Evolutionary conservation across 768 basidiomycete species (phyloP).

Genomic region (Tremella yokohamensis): DNA sequence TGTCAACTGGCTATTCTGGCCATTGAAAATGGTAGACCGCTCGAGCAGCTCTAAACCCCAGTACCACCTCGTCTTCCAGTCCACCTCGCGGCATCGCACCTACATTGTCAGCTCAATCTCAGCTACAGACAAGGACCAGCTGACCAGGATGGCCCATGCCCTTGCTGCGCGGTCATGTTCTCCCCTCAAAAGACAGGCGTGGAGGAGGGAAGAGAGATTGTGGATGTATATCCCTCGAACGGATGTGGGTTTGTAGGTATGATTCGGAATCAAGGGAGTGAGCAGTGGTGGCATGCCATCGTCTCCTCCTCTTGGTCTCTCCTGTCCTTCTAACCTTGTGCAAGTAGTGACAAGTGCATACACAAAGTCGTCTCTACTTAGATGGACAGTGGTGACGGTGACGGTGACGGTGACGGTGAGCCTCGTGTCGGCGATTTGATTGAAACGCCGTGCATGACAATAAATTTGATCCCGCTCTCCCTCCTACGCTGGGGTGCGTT

Average conservation of each 20-base stretch:
- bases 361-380: no score
- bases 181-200: constrained; percentile 37
- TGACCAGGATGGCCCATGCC: constrained; percentile 49
- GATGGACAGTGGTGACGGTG: no score
- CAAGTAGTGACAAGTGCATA: no score
- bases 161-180: constrained; percentile 34
- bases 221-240: constrained; percentile 46
- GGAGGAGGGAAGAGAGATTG: constrained; percentile 43
- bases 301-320: no score
- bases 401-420: background rate
- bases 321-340: no score
- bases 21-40: background rate
- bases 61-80: constrained; percentile 47
- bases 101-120: constrained; percentile 14
- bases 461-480: no score
- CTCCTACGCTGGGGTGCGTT: no score
- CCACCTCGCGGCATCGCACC: constrained; percentile 49
- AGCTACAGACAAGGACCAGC: constrained; percentile 6
- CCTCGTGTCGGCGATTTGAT: background rate
- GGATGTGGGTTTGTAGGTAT: constrained; percentile 9
- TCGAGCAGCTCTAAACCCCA: constrained; percentile 44
- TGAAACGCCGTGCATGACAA: constrained; percentile 6
- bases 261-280: constrained; percentile 14
- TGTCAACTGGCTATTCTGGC: background rate
- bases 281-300: constrained; percentile 17